Base-by-base conservation (phyloP, 352 stramenopile genomes). In the Phytophthora sp. region DNA sequence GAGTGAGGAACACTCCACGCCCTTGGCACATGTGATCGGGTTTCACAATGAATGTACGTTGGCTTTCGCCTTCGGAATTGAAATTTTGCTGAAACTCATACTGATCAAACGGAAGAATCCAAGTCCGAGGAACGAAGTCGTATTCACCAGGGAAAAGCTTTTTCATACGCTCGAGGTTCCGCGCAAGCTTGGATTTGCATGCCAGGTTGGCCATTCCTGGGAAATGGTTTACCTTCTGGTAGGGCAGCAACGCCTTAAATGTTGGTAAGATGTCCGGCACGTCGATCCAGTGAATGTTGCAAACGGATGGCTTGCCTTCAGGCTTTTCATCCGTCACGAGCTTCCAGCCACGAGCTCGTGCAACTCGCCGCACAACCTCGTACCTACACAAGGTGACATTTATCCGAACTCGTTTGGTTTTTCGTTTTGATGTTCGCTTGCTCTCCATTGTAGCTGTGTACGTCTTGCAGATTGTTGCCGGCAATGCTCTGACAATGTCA, bases 251-350 rank as follows among this genome's bases (percentile, higher is more conserved):
- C 15, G 79, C 72, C 32, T 89, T 86, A 66, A 98, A 98, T 41
- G 89, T 94, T 37, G 88, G 82, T 18, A 92, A 67, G 56, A 98
- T 97, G 53, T 95, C 91, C 1, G 92, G 87, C 4, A 97, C 82
- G 69, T 99, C 96, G 54, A 98, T 94, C 96, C 96, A 99, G 68
- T 98, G 94, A 2, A 98, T 54, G 66, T 98, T 97, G 66, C 92
- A 97, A 12, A 72, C 62, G 7, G 78, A 72, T 18, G 95, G 72
- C 4, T 71, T 84, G 1, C 59, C 52, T 35, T 89, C 82, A 30
- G 95, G 87, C 6, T 79, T 78, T 28, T 96, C 86, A 50, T 94
- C 84, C 8, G 78, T 88, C 50, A 94, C 59, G 17, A 88, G 62
- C 42, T 79, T 70, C 87, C 87, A 95, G 17, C 87, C 87, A 15